Conservation (phyloP, 306 rosid species). For the Gastrolobium bilobum region DNA sequence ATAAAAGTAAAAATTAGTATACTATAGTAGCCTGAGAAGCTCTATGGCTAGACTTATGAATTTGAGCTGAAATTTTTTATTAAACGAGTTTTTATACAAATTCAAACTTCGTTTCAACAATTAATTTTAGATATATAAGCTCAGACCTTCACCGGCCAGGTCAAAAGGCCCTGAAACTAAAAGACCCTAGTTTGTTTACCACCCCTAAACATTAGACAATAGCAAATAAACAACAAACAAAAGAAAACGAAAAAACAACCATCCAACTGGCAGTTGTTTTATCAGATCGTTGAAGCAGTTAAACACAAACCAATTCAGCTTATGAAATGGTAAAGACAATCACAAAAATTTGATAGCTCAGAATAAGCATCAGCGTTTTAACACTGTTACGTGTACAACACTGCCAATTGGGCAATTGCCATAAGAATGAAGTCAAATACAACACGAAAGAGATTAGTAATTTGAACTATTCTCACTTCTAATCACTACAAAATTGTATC, state of each 20-base stretch:
- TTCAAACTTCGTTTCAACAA: too few relatives aligned
- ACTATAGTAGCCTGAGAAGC: too few relatives aligned
- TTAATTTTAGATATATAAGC: too few relatives aligned
- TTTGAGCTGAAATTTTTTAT: too few relatives aligned
- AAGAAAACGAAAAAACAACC: not conserved
- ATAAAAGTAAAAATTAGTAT: too few relatives aligned
- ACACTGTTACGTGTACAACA: constrained; percentile 42
- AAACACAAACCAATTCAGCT: not conserved
- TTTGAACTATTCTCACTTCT: constrained; percentile 37
- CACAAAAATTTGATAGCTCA: constrained; percentile 24
- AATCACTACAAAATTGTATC: constrained; percentile 48
- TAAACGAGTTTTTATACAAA: too few relatives aligned
- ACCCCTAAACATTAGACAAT: not conserved
- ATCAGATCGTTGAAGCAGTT: not conserved
- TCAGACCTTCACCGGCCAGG: too few relatives aligned
- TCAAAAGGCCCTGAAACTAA: too few relatives aligned
- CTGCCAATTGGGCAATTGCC: constrained; percentile 46
- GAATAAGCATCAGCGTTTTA: constrained; percentile 28
- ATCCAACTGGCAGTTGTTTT: not conserved
- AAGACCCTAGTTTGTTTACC: too few relatives aligned
- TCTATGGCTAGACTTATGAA: too few relatives aligned
- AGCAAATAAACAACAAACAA: constrained; percentile 14
- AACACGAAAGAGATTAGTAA: constrained; percentile 10
- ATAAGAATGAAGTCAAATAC: constrained; percentile 54
- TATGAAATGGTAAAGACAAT: constrained; percentile 15